Conservation (phyloP, 1,284 basidiomycete genomes). For the Sanguinoderma infundibulare region DNA sequence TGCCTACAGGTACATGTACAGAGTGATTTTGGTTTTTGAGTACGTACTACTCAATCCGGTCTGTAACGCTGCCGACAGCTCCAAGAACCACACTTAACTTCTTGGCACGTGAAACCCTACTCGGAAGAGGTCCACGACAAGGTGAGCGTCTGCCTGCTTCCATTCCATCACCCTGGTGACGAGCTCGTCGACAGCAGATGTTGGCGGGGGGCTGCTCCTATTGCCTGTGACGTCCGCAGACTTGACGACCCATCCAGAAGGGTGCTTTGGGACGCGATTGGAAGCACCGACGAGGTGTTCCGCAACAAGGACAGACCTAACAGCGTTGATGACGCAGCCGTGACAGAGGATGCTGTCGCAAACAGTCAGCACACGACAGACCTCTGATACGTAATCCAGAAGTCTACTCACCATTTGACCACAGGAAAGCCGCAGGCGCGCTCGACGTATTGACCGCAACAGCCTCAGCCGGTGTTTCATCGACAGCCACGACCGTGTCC, state of each 20-base stretch:
- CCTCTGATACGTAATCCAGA: not conserved
- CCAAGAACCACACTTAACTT: too few relatives aligned
- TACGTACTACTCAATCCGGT: too few relatives aligned
- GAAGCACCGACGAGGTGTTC: conserved; percentile 7
- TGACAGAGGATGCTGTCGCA: conserved; percentile 15
- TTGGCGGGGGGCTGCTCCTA: too few relatives aligned
- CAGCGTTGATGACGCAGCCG: conserved; percentile 29
- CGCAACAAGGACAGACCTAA: conserved; percentile 27
- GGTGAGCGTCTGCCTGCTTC: too few relatives aligned
- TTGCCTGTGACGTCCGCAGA: too few relatives aligned
- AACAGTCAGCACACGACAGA: not conserved
- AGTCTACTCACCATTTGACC: conserved; percentile 31
- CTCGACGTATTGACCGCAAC: not conserved
- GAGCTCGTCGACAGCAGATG: too few relatives aligned
- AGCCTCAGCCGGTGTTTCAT: not conserved
- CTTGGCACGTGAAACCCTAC: too few relatives aligned
- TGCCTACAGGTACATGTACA: too few relatives aligned
- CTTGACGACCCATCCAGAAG: conserved; percentile 41
- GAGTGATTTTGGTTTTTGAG: too few relatives aligned
- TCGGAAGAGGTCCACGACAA: too few relatives aligned
- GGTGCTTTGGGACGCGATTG: conserved; percentile 40
- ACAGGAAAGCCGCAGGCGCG: conserved; percentile 20
- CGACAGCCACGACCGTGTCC: not conserved
- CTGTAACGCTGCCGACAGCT: too few relatives aligned
- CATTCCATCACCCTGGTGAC: too few relatives aligned